Evolutionary conservation across 306 rosid species (phyloP).

Genomic region (Inga oerstediana): DNA sequence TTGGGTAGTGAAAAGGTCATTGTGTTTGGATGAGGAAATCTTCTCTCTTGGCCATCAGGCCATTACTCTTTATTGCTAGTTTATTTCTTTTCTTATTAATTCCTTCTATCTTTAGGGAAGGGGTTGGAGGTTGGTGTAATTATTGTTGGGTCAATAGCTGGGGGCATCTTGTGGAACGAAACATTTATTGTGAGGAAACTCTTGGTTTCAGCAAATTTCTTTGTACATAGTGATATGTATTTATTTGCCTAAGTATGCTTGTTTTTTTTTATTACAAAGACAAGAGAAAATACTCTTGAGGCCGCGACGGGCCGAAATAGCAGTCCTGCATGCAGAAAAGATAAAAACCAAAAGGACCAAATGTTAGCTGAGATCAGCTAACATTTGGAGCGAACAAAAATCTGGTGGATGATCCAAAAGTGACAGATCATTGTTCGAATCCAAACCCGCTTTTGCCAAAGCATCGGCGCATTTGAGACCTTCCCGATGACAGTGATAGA

Average conservation of each 20-base stretch:
- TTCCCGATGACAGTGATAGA: too few species aligned
- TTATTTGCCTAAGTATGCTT: constrained; percentile 8
- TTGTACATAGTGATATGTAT: constrained; percentile 30
- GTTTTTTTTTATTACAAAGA: too few species aligned
- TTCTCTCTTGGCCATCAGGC: constrained; percentile 34
- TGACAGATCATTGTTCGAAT: too few species aligned
- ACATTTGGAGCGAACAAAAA: too few species aligned
- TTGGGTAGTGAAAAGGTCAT: constrained; percentile 48
- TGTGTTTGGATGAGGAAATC: constrained; percentile 45
- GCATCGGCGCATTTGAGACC: too few species aligned
- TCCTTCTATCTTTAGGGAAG: constrained; percentile 39
- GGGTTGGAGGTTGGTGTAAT: constrained; percentile 48
- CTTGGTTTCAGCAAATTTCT: constrained; percentile 29
- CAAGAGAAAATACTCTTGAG: too few species aligned
- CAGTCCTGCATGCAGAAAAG: too few species aligned
- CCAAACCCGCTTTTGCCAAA: too few species aligned
- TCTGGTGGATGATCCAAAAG: too few species aligned
- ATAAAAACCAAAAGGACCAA: too few species aligned
- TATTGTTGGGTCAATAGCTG: constrained; percentile 47
- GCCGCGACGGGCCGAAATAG: too few species aligned
- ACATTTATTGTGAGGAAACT: constrained; percentile 40
- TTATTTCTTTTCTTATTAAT: neutral
- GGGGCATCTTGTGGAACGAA: constrained; percentile 37
- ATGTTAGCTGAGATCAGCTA: too few species aligned
- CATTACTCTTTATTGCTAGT: constrained; percentile 17